Evolutionary conservation across 2,329 filamentous ascomycete species (phyloP), one percentile per base, ranked within the genome.

Genomic region (Sporothrix brasiliensis): DNA sequence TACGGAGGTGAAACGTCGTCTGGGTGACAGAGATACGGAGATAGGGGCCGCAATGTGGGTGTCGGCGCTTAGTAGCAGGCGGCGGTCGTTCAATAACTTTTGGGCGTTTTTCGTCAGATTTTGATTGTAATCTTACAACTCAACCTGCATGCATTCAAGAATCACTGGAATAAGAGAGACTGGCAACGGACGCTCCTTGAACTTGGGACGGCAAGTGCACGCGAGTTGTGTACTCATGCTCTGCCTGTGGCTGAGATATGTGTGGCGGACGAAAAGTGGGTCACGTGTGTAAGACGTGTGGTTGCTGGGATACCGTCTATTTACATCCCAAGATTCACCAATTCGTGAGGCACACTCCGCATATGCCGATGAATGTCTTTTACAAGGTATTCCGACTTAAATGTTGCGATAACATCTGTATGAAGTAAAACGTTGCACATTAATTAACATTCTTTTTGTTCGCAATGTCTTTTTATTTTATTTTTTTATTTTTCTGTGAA

Each of bases 1-100:
- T 21, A 70, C 69, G 69, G 53, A 58, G 53, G 24, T 70, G 69
- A 70, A 70, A 70, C 69, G 34, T 34, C 53, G 16, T n/a, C 53
- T 44, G 19, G 16, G 39, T 6, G 69, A 27, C 41, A 4, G 27
- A 21, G 24, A 66, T 24, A 50, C 39, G 53, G 24, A 30, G 7
- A 54, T 44, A 44, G 44, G 65, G 44, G 61, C 6, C 14, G 10
- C n/a, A 13, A 14, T 21, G 30, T 52, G 49, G 63, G 19, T 41
- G 30, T 21, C 53, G 39, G 67, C 53, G 67, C 67, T 58, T 49
- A 68, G 24, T 30, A 27, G 24, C 21, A 34, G 11, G 39, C 44
- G 58, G 39, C 13, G 27, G 58, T 47, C 39, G 39, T 27, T 21
- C 58, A 63, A 63, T 63, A 21, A 39, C 27, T 63, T 19, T 63